Evolutionary conservation across 2,329 filamentous ascomycete species (phyloP).

Genomic region (Trichoderma lentiforme): DNA sequence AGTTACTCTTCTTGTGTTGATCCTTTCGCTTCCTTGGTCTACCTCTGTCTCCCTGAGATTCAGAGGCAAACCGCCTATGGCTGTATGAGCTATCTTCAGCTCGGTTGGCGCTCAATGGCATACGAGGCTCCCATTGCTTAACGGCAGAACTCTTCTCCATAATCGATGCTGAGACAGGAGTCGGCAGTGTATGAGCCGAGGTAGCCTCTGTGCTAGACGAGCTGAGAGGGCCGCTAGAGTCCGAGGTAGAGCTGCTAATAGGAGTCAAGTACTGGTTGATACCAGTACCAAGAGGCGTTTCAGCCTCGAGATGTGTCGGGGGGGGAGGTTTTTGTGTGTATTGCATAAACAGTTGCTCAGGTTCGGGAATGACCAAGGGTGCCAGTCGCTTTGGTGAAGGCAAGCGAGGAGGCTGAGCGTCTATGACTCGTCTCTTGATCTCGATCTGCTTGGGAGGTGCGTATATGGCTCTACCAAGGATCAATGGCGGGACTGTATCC

Average conservation of each 20-base stretch:
- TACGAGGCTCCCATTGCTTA: conserved; percentile 41
- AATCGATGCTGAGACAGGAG: conserved; percentile 48
- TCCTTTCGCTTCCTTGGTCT: conserved; percentile 56
- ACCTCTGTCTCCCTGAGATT: conserved; percentile 57
- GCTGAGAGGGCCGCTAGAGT: conserved; percentile 39
- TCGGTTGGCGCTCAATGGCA: not conserved
- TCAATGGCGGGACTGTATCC: not conserved
- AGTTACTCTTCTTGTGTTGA: conserved; percentile 36
- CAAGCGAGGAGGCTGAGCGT: conserved; percentile 7
- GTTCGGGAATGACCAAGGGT: conserved; percentile 54
- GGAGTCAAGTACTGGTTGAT: conserved; percentile 42
- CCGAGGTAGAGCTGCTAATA: conserved; percentile 34
- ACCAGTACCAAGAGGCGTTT: conserved; percentile 43
- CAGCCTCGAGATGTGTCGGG: conserved; percentile 43
- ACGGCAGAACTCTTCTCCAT: conserved; percentile 43
- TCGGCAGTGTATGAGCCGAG: conserved; percentile 42
- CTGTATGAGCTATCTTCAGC: conserved; percentile 19
- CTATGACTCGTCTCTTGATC: not conserved
- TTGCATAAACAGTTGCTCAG: not conserved
- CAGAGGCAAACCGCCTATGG: conserved; percentile 55
- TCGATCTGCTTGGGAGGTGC: conserved; percentile 25
- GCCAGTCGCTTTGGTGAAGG: conserved; percentile 53
- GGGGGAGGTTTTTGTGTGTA: not conserved
- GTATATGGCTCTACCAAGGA: conserved; percentile 21
- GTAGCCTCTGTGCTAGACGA: conserved; percentile 40